Conservation (phyloP, 768 basidiomycete genomes). For the Lentinula detonsa region DNA sequence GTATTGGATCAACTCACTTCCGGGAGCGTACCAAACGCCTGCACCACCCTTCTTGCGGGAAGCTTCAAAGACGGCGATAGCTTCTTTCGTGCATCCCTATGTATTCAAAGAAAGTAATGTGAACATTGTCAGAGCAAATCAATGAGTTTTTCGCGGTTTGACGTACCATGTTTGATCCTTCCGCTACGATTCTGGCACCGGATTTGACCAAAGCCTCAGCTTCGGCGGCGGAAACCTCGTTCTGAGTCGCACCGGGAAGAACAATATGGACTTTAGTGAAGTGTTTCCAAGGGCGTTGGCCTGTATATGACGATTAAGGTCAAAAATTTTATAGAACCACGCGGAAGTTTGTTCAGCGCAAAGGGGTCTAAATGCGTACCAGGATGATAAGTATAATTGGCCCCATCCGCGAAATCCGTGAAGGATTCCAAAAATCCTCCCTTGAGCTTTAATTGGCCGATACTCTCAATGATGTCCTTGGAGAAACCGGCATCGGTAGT, state of each 20-base stretch:
- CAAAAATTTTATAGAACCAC: not conserved
- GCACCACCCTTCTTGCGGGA: constrained; percentile 43
- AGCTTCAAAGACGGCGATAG: constrained; percentile 65
- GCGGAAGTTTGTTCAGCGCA: too few relatives aligned
- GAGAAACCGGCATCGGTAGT: constrained; percentile 50
- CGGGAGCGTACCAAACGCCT: constrained; percentile 68
- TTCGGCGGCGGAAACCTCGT: constrained; percentile 64
- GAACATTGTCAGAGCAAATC: not conserved
- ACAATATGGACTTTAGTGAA: constrained; percentile 59
- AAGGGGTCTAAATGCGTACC: constrained; percentile 19
- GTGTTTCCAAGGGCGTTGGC: constrained; percentile 64
- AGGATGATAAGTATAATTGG: constrained; percentile 44
- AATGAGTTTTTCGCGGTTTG: not conserved
- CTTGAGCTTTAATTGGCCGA: constrained; percentile 50
- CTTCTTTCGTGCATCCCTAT: constrained; percentile 59
- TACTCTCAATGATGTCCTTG: constrained; percentile 43
- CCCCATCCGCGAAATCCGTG: constrained; percentile 21
- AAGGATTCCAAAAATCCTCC: constrained; percentile 39
- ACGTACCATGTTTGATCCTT: constrained; percentile 63
- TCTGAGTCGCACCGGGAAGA: constrained; percentile 68
- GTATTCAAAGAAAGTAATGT: not conserved
- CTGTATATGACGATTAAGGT: constrained; percentile 20
- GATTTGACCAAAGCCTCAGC: constrained; percentile 65
- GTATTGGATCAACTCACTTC: constrained; percentile 39
- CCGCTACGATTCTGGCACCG: constrained; percentile 65